Base-by-base conservation (phyloP, 192 early-diverging fungal species). In the Coemansia erecta region DNA sequence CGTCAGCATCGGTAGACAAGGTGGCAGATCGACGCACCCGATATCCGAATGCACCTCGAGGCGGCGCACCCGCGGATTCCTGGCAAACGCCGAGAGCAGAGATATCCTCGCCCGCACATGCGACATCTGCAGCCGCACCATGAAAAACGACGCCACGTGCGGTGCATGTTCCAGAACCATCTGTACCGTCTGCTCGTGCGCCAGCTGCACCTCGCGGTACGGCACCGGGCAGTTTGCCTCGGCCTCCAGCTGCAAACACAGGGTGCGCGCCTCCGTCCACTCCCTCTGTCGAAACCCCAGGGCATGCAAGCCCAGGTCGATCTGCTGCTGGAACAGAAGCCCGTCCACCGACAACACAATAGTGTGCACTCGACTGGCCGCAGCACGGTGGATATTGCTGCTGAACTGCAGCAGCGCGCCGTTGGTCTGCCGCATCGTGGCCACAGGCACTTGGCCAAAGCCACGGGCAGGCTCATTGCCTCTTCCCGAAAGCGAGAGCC, bases 41-140 rank as follows among this genome's bases (percentile, higher is more conserved):
- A 71, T 60, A 24, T 55, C 62, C 19, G 40, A 50, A 21, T 64
- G 53, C 28, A 71, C 58, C 51, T 71, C 68, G n/a, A 71, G 58
- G 17, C 62, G 43, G 44, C 64, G 28, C 31, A 54, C 45, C 37
- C 40, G 52, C 19, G 39, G 35, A 19, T 60, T 51, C 9, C 45
- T 19, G 31, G 56, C 56, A 57, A 71, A 64, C 45, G 62, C 62
- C 0, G 31, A 46, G 28, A 28, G 26, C 49, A 71, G 24, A 10
- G 61, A 47, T 24, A 71, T 51, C 46, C 35, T 46, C 17, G 51
- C 61, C 7, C 37, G 37, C 7, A 37, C 45, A 5, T 56, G 47
- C 31, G 56, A 42, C 21, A 43, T 35, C n/a, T 39, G 24, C 14
- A 49, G 23, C 10, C 58, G 44, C 9, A 53, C 51, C 58, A 71